Percentiles rank a stretch among this genome's conserved stretches.
Evolutionary conservation across 192 early-diverging fungal species (phyloP).

Genomic region (Podila minutissima): DNA sequence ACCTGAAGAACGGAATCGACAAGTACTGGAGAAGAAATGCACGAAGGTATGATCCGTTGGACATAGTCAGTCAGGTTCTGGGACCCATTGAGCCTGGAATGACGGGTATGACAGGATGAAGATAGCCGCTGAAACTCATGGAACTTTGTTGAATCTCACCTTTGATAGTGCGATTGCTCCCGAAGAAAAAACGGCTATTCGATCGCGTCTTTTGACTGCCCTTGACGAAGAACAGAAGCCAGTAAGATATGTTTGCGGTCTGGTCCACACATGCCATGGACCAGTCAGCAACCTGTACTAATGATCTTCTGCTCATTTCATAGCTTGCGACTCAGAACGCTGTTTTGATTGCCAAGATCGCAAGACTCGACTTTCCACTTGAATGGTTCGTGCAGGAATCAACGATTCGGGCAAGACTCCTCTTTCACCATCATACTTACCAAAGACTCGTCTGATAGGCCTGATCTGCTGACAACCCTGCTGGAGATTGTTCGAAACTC

Average conservation of each 20-base stretch:
- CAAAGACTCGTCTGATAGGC: constrained; percentile 53
- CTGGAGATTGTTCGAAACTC: constrained; percentile 66
- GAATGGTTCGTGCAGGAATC: constrained; percentile 74
- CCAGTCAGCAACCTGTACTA: too few relatives aligned
- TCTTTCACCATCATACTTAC: background rate
- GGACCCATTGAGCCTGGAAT: background rate
- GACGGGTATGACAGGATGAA: constrained; percentile 4
- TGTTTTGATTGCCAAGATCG: constrained; percentile 82
- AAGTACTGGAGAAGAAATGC: constrained; percentile 88
- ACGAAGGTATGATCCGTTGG: constrained; percentile 59
- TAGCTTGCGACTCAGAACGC: constrained; percentile 81
- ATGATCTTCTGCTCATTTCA: background rate
- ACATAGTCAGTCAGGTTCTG: background rate
- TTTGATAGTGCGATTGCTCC: constrained; percentile 65
- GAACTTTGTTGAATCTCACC: background rate
- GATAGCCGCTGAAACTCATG: background rate
- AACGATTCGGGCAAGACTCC: background rate
- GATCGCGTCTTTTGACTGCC: constrained; percentile 66
- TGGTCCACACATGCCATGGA: too few relatives aligned
- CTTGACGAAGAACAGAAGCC: constrained; percentile 77
- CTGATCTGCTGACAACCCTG: constrained; percentile 65
- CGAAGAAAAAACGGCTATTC: constrained; percentile 79
- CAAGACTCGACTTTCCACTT: constrained; percentile 85
- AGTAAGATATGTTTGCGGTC: constrained; percentile 35
- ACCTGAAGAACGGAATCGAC: constrained; percentile 92